Base-by-base conservation (phyloP, 106 monocot species). In the Posidonia australis region DNA sequence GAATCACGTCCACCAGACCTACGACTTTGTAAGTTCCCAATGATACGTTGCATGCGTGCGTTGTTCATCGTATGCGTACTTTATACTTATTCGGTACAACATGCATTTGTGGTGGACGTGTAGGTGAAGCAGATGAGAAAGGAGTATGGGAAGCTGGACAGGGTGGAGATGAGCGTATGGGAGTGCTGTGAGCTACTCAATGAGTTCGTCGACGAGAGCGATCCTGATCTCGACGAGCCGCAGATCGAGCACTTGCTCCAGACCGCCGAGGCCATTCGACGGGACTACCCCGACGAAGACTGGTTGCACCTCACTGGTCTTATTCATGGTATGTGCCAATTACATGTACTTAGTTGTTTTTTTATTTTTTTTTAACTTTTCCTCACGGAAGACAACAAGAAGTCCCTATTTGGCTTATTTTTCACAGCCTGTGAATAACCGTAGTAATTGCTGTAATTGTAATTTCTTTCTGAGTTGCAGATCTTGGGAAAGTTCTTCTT, bases 401-500 rank as follows among this genome's bases (percentile, higher is more conserved):
- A n/a, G n/a, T n/a, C n/a, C n/a, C n/a, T n/a, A n/a, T n/a, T n/a
- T n/a, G n/a, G n/a, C n/a, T n/a, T n/a, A n/a, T n/a, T n/a, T n/a
- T n/a, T n/a, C n/a, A n/a, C n/a, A n/a, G n/a, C n/a, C n/a, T n/a
- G n/a, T n/a, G n/a, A n/a, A n/a, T n/a, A n/a, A n/a, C n/a, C n/a
- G n/a, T n/a, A n/a, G n/a, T 53, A n/a, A 28, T 19, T 22, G 45
- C 26, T 31, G 0, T 16, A 56, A 24, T 56, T 51, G n/a, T 18
- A 51, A 17, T 5, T 18, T 51, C 5, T 51, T 18, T 51, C 4
- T 55, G 10, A 23, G 36, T 63, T 9, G 63, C 65, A 89, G 92
- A 94, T 70, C 82, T 94, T 13, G 93, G 93, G 19, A 94, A 94
- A 73, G 94, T 90, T 55, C 86, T 94, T 47, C 80, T 90, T 13